Percentiles rank a stretch among this genome's conserved stretches.
Evolutionary conservation across 2,329 filamentous ascomycete species (phyloP).

Genomic region (Bipolaris sorokiniana): DNA sequence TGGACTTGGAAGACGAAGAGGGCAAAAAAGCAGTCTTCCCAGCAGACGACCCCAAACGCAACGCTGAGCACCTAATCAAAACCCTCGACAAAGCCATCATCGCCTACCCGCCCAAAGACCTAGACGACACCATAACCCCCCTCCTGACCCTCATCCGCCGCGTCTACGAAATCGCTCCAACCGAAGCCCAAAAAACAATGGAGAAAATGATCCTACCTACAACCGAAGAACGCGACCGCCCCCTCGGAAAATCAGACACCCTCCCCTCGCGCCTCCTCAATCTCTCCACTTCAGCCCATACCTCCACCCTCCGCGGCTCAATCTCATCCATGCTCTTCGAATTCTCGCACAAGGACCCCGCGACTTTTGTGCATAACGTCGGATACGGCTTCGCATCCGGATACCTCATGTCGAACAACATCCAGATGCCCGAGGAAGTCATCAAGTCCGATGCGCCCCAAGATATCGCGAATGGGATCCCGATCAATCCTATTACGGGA

Average conservation of each 20-base stretch:
- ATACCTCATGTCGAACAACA: constrained; percentile 83
- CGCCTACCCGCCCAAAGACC: constrained; percentile 68
- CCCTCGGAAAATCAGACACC: constrained; percentile 76
- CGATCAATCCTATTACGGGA: constrained; percentile 84
- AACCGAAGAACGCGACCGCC: constrained; percentile 74
- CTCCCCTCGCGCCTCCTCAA: constrained; percentile 78
- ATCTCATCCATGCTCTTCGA: constrained; percentile 85
- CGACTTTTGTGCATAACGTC: constrained; percentile 84
- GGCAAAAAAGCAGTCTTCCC: constrained; percentile 69
- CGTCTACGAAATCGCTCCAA: constrained; percentile 73
- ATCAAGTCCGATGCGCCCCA: constrained; percentile 59
- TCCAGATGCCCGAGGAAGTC: constrained; percentile 73
- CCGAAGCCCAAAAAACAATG: constrained; percentile 65
- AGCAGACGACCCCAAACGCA: constrained; percentile 61
- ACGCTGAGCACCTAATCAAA: constrained; percentile 69
- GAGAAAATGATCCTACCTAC: constrained; percentile 74
- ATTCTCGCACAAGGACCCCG: constrained; percentile 79
- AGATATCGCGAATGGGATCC: constrained; percentile 36
- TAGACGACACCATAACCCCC: constrained; percentile 74
- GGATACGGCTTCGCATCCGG: constrained; percentile 94
- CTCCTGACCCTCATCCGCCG: constrained; percentile 75
- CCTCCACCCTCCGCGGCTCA: constrained; percentile 73
- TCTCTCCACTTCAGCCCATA: constrained; percentile 74
- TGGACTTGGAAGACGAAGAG: constrained; percentile 65
- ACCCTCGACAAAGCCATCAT: constrained; percentile 72